phyloP scores from a whole-genome alignment of 257 asterid genomes.

The Plantago elongata region DNA sequence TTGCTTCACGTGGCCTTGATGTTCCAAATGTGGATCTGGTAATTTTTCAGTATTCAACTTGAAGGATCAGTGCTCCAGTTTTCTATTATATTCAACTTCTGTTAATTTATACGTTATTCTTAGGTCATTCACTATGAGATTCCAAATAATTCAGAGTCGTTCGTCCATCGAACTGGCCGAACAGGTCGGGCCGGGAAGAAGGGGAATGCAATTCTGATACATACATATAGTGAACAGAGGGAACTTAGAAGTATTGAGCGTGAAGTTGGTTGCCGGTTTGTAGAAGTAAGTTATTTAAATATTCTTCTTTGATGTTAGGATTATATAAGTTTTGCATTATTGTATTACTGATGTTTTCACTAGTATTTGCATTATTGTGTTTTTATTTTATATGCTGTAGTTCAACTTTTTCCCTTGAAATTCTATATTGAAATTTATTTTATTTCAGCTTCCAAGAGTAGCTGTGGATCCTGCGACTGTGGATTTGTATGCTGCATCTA shows the following conservation, averaged over 20 bases:
- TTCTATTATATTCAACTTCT: conserved; percentile 5
- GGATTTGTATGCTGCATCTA: conserved; percentile 45
- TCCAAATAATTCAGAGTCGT: conserved; percentile 75
- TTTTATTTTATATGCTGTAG: not conserved
- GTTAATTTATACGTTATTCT: conserved; percentile 13
- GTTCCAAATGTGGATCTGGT: conserved; percentile 99
- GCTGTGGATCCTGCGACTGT: conserved; percentile 52
- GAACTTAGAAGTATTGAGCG: conserved; percentile 75
- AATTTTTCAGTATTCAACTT: conserved; percentile 14
- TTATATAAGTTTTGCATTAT: too few relatives aligned
- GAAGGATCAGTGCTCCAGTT: too few relatives aligned
- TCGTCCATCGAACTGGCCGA: conserved; percentile 97
- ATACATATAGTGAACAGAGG: conserved; percentile 59
- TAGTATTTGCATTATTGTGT: too few relatives aligned
- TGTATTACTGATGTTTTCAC: too few relatives aligned
- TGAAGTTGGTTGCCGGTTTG: conserved; percentile 78
- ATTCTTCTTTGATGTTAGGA: conserved; percentile 17
- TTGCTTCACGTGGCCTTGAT: conserved; percentile 98
- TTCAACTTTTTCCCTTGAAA: not conserved
- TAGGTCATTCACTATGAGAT: conserved; percentile 93
- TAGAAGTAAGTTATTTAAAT: conserved; percentile 43
- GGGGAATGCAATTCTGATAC: conserved; percentile 79
- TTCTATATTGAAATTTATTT: conserved; percentile 5
- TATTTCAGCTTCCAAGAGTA: conserved; percentile 60
- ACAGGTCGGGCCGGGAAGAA: conserved; percentile 99